Base-by-base conservation (phyloP, 352 stramenopile genomes). In the Globisporangium abappressorium region DNA sequence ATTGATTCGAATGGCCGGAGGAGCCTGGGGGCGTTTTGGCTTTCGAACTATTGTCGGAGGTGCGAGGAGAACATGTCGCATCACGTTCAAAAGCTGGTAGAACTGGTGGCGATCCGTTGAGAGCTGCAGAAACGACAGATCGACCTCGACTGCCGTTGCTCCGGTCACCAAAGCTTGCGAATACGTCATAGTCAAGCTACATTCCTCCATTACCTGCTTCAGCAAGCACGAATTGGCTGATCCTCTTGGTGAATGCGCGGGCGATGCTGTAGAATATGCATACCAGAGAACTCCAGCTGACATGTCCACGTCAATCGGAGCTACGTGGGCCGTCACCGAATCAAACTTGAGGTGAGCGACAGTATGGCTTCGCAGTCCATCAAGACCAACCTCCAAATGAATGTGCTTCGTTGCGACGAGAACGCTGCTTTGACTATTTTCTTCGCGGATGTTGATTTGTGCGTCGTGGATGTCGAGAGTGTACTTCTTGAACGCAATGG, bases 181-280 rank as follows among this genome's bases (percentile, higher is more conserved):
- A 64, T 93, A 95, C 12, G 78, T 80, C 18, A 68, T 77, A 3
- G 70, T 82, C 11, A 93, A 56, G n/a, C 75, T 87, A 63, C 84
- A 95, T 66, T 95, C 87, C 5, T 93, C 84, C 71, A 95, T 78
- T 8, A 95, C 85, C 57, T 91, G 75, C 65, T 92, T 89, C 36
- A 93, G 66, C 18, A 95, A 65, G 7, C 70, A 66, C 2, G 82
- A 73, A 14, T 60, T 73, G 5, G 73, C 56, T 3, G 66, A 34
- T 3, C 51, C 68, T 22, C 26, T 64, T 53, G 51, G 54, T 12
- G 60, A 62, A n/a, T 36, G 57, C 33, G 22, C 34, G 8, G 58
- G 63, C 20, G 58, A 73, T 18, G 55, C 26, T n/a, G 26, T 7
- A 14, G 58, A 43, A 6, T 84, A 76, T 12, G 82, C 79, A 64